A percentile compares a stretch with the other conserved stretches of the same genome.
These are phyloP conservation scores for Tetrahymena thermophila DNA, from an alignment of 73 alveolate species.

Conservation along the genomic window DNA sequence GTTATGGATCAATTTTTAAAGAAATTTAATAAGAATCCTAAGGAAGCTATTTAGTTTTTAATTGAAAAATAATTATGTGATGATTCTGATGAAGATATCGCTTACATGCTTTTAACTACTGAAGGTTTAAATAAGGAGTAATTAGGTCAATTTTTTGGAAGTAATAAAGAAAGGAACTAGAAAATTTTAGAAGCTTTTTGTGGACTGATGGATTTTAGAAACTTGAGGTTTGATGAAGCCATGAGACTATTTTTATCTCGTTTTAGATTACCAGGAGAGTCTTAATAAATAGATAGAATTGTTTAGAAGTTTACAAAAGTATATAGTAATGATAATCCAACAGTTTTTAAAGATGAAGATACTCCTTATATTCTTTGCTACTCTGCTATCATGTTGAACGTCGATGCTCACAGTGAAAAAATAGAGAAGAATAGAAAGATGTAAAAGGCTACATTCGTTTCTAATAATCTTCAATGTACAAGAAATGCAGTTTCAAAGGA, in stretches of 20 bases:
- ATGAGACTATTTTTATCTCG: slow-evolving; percentile 47
- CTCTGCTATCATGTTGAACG: slow-evolving; percentile 51
- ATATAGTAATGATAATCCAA: slow-evolving; percentile 46
- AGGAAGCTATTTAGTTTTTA: slow-evolving; percentile 21
- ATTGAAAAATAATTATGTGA: slow-evolving; percentile 10
- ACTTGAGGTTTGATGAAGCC: slow-evolving; percentile 48
- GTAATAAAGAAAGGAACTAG: slow-evolving; percentile 24
- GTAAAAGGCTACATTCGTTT: slow-evolving; percentile 43
- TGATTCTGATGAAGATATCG: slow-evolving; percentile 30
- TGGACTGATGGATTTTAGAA: slow-evolving; percentile 39
- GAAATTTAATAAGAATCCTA: slow-evolving; percentile 18
- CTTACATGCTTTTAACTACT: slow-evolving; percentile 47
- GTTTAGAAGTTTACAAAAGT: slow-evolving; percentile 45
- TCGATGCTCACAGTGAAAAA: slow-evolving; percentile 49
- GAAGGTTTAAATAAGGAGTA: slow-evolving; percentile 59
- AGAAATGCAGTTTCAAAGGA: slow-evolving; percentile 12
- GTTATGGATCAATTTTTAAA: slow-evolving; percentile 18
- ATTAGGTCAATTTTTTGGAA: slow-evolving; percentile 47
- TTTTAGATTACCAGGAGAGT: slow-evolving; percentile 67
- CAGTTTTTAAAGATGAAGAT: slow-evolving; percentile 35
- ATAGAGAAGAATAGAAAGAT: slow-evolving; percentile 38
- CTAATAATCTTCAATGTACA: slow-evolving; percentile 16
- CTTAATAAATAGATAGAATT: slow-evolving; percentile 58
- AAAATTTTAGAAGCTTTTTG: slow-evolving; percentile 46
- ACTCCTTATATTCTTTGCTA: slow-evolving; percentile 55